phyloP scores from a whole-genome alignment of 495 filamentous ascomycete genomes.

The Aspergillus haitiensis region DNA sequence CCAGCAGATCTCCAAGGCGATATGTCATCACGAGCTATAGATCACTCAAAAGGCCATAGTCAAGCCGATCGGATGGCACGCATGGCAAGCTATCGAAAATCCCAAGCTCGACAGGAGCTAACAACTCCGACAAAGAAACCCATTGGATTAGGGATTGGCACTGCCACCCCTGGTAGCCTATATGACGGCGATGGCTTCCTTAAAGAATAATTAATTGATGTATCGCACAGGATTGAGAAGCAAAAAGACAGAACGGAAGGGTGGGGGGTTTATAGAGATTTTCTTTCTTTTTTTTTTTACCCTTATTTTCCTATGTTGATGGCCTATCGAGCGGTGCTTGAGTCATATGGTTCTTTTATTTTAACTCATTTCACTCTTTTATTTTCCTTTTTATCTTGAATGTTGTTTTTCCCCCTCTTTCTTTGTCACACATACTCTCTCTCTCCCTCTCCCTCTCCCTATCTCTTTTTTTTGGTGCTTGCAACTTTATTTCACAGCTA shows the following conservation, averaged over 20 bases:
- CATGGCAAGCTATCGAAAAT: slow-evolving; percentile 20
- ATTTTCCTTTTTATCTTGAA: not conserved
- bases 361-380: not conserved
- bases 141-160: slow-evolving; percentile 38
- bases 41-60: slow-evolving; percentile 14
- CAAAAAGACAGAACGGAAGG: too few species aligned
- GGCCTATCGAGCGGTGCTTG: slow-evolving; percentile 3
- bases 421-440: too few species aligned
- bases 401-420: not conserved
- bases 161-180: slow-evolving; percentile 45
- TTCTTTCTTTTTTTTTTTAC: not conserved
- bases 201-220: slow-evolving; percentile 34
- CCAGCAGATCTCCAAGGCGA: slow-evolving; percentile 21
- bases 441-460: too few species aligned
- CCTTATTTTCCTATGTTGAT: too few species aligned
- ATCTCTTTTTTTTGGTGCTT: too few species aligned
- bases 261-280: not conserved
- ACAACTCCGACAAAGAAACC: slow-evolving; percentile 36
- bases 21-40: slow-evolving; percentile 12
- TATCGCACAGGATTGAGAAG: not conserved
- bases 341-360: not conserved
- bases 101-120: slow-evolving; percentile 22
- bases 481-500: too few species aligned
- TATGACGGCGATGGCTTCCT: slow-evolving; percentile 54
- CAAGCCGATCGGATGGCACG: slow-evolving; percentile 21